Evolutionary conservation across 192 early-diverging fungal genomes (phyloP).

Genomic region (Coemansia umbellata): DNA sequence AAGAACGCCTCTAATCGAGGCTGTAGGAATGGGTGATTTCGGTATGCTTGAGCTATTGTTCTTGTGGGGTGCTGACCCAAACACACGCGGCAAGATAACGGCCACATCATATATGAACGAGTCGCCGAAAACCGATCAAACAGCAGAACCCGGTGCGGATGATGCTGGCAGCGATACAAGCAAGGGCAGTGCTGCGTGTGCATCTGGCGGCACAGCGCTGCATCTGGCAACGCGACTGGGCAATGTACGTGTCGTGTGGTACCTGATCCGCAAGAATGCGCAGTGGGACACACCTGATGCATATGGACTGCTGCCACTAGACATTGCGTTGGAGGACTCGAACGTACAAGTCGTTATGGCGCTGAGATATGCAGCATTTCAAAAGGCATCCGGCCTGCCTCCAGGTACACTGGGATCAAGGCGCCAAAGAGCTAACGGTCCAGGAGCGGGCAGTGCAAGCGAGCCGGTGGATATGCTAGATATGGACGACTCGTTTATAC

Average conservation of each 20-base stretch:
- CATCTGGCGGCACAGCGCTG: slow-evolving; percentile 61
- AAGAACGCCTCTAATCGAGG: slow-evolving; percentile 66
- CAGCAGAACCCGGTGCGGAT: neutral
- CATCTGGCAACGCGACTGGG: slow-evolving; percentile 74
- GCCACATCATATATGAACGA: slow-evolving; percentile 35
- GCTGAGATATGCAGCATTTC: slow-evolving; percentile 49
- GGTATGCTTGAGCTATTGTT: slow-evolving; percentile 74
- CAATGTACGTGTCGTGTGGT: slow-evolving; percentile 62
- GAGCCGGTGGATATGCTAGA: slow-evolving; percentile 47
- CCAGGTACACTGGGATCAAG: slow-evolving; percentile 30
- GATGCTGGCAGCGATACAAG: neutral
- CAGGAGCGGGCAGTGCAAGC: neutral
- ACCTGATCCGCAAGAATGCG: slow-evolving; percentile 68
- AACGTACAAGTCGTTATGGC: slow-evolving; percentile 53
- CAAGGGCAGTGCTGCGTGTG: slow-evolving; percentile 5
- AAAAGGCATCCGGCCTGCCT: slow-evolving; percentile 38
- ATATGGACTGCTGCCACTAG: slow-evolving; percentile 52
- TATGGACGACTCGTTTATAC: slow-evolving; percentile 46
- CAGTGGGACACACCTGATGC: slow-evolving; percentile 69
- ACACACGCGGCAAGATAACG: slow-evolving; percentile 54
- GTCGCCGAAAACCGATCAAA: slow-evolving; percentile 9
- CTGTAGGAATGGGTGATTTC: slow-evolving; percentile 62
- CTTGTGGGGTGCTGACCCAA: slow-evolving; percentile 73
- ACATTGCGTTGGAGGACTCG: slow-evolving; percentile 49
- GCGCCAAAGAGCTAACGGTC: neutral